These are phyloP conservation scores for Jaltomata sinuosa DNA, from an alignment of 257 asterid species.

Conservation along the genomic window DNA sequence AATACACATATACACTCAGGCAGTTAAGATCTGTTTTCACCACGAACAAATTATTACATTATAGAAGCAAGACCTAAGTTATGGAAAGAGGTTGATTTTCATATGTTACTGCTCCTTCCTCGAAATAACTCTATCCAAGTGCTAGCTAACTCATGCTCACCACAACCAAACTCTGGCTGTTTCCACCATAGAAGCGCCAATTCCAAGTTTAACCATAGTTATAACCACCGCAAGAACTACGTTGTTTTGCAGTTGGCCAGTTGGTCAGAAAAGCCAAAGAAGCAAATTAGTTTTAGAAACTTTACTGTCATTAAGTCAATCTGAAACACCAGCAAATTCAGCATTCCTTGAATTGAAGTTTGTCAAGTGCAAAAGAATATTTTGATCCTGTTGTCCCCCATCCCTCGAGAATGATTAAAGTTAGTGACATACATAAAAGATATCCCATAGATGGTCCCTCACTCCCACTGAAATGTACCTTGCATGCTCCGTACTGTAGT, in stretches of 20 bases:
- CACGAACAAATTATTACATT: neutral
- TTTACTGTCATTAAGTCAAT: neutral
- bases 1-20: neutral
- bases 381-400: neutral
- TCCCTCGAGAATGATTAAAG: neutral
- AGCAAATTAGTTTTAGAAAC: neutral
- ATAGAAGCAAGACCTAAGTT: neutral
- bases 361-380: neutral
- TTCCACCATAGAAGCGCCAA: neutral
- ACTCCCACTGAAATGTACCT: neutral
- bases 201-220: neutral
- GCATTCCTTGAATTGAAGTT: neutral
- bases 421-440: neutral
- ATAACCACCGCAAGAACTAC: neutral
- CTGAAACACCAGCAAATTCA: neutral
- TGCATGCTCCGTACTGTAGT: neutral
- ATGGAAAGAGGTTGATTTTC: neutral
- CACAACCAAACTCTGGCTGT: neutral
- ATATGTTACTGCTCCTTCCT: neutral
- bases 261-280: neutral
- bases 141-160: neutral
- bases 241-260: neutral
- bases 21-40: neutral
- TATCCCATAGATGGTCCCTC: neutral
- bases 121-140: neutral